Evolutionary conservation across 78 protist genomes (phyloP).

Genomic region (Dictyostelium brefeldianum): DNA sequence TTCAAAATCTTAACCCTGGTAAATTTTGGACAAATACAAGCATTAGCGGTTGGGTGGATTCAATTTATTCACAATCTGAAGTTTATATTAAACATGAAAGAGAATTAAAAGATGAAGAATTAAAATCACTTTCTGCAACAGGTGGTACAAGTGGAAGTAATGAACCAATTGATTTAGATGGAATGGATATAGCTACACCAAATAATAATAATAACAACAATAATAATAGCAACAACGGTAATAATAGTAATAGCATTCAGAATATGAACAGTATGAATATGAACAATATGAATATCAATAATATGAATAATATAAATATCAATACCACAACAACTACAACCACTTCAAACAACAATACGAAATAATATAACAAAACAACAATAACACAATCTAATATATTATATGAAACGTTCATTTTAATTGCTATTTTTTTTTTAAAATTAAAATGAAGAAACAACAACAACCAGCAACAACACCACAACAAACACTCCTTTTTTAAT

Average conservation of each 20-base stretch:
- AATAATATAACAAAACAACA: neutral
- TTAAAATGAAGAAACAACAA: neutral
- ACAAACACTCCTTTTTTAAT: neutral
- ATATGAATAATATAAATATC: slow-evolving; percentile 3
- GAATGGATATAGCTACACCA: slow-evolving; percentile 10
- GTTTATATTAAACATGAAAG: slow-evolving; percentile 5
- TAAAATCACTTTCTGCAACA: neutral
- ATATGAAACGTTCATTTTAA: no score
- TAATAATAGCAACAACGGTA: neutral
- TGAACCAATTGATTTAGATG: slow-evolving; percentile 15
- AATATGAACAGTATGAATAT: neutral
- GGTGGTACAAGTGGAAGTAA: neutral
- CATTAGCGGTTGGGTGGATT: slow-evolving; percentile 17
- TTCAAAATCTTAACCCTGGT: neutral
- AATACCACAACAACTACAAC: neutral
- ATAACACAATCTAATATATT: neutral
- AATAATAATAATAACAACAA: neutral
- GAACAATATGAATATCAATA: neutral
- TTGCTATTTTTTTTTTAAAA: neutral
- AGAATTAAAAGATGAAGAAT: slow-evolving; percentile 1
- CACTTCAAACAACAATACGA: neutral
- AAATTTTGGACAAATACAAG: slow-evolving; percentile 14
- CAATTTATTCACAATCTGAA: slow-evolving; percentile 12
- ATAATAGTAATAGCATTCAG: neutral
- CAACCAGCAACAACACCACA: neutral